These are phyloP conservation scores for Lactarius hatsudake DNA, from an alignment of 768 basidiomycete genomes.

Conservation along the genomic window DNA sequence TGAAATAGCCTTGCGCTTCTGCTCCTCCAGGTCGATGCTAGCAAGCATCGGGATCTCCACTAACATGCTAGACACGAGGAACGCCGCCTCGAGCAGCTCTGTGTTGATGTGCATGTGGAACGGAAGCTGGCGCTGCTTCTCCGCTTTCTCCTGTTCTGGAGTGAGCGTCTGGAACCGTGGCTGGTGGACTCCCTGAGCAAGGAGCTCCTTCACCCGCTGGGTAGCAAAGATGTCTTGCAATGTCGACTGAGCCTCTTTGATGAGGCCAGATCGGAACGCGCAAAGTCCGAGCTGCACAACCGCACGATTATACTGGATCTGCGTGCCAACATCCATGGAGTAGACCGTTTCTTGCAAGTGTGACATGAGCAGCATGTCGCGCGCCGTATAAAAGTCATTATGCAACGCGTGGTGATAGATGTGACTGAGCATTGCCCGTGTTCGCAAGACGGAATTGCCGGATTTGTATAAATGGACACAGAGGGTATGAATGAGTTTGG, in stretches of 20 bases:
- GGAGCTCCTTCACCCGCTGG: constrained; percentile 93
- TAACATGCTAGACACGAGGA: constrained; percentile 97
- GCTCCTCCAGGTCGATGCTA: constrained; percentile 91
- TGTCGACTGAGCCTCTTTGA: constrained; percentile 89
- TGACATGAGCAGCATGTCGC: constrained; percentile 98
- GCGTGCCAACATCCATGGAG: constrained; percentile 93
- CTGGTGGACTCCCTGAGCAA: constrained; percentile 95
- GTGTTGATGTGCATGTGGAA: constrained; percentile 99
- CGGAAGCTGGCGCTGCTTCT: constrained; percentile 91
- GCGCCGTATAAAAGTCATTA: constrained; percentile 94
- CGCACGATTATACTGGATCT: constrained; percentile 97
- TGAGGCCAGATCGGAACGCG: constrained; percentile 92
- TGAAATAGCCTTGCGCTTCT: constrained; percentile 89
- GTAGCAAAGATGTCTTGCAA: constrained; percentile 96
- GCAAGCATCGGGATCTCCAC: constrained; percentile 95
- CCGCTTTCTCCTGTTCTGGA: constrained; percentile 96
- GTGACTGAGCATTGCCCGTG: constrained; percentile 95
- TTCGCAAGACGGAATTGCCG: constrained; percentile 87
- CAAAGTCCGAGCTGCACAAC: constrained; percentile 96
- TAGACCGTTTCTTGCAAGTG: constrained; percentile 96
- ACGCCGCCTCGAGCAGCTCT: constrained; percentile 94
- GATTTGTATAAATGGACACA: constrained; percentile 93
- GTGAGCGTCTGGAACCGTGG: constrained; percentile 83
- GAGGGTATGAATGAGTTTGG: constrained; percentile 80
- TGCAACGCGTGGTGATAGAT: constrained; percentile 97